Conservation (phyloP, 345 rosid genomes). For the Sonneratia caseolaris region DNA sequence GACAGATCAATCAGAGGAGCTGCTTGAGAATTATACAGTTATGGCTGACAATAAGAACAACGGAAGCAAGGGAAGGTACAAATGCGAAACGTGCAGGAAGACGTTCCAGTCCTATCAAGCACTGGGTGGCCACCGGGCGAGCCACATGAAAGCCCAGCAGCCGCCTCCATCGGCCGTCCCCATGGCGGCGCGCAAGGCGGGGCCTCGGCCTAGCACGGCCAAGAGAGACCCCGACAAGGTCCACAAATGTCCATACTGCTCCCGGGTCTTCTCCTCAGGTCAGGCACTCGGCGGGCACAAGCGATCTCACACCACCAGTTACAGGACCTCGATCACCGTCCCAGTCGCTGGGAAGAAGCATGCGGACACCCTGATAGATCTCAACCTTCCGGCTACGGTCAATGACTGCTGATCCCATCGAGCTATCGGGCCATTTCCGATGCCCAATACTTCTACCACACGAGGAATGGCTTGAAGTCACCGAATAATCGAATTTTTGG, state of each 20-base stretch:
- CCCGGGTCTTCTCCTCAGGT: slow-evolving; percentile 73
- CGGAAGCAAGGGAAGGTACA: slow-evolving; percentile 40
- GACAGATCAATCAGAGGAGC: slow-evolving; percentile 21
- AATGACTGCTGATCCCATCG: slow-evolving; percentile 56
- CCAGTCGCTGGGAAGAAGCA: slow-evolving; percentile 16
- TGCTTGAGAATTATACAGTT: slow-evolving; percentile 27
- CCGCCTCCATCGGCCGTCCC: neutral
- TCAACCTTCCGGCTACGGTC: slow-evolving; percentile 79
- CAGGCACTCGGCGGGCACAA: slow-evolving; percentile 99
- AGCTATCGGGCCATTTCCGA: slow-evolving; percentile 62
- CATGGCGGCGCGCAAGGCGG: slow-evolving; percentile 1
- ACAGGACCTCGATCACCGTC: slow-evolving; percentile 18
- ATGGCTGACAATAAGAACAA: slow-evolving; percentile 27
- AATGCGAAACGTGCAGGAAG: slow-evolving; percentile 75
- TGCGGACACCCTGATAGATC: slow-evolving; percentile 56
- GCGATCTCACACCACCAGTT: slow-evolving; percentile 59
- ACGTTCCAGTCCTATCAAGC: slow-evolving; percentile 88
- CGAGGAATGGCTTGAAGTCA: neutral
- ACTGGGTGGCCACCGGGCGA: slow-evolving; percentile 85
- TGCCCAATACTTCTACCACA: slow-evolving; percentile 38
- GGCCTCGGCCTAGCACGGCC: slow-evolving; percentile 24
- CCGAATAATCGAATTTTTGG: neutral
- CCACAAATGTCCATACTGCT: slow-evolving; percentile 79
- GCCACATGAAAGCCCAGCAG: slow-evolving; percentile 45
- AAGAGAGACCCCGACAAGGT: slow-evolving; percentile 27